Percentiles rank a stretch among this genome's conserved stretches.
Evolutionary conservation across 257 asterid genomes (phyloP).

Genomic region (Solanum rostratum): DNA sequence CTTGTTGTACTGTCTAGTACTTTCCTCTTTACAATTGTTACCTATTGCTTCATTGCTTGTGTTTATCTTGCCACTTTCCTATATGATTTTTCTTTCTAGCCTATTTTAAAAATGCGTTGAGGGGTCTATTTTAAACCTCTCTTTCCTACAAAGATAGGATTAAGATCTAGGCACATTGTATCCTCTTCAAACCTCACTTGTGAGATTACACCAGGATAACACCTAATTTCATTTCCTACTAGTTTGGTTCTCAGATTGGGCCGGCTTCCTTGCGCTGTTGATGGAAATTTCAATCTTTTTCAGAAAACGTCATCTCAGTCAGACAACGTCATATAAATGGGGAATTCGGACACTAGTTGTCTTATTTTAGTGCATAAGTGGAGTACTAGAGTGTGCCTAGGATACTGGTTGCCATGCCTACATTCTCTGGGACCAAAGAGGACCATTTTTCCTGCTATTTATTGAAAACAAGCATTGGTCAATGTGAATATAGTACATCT

Average conservation of each 20-base stretch:
- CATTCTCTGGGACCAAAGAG: background rate
- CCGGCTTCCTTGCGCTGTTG: background rate
- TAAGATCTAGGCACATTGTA: rapidly evolving
- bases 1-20: background rate
- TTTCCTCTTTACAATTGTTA: background rate
- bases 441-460: background rate
- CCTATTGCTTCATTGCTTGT: background rate
- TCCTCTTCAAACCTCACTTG: background rate
- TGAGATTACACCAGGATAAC: background rate
- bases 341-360: background rate
- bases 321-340: background rate
- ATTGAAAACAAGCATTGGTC: background rate
- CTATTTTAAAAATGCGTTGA: no score
- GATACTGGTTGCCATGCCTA: background rate
- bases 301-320: background rate
- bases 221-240: background rate
- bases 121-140: no score
- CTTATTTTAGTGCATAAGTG: background rate
- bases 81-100: no score
- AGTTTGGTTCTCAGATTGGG: background rate
- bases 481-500: background rate
- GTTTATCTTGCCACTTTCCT: background rate
- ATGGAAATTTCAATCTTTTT: background rate
- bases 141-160: no score
- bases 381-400: background rate